These are phyloP conservation scores for Pythium biforme DNA, from an alignment of 352 stramenopile species.

Conservation along the genomic window DNA sequence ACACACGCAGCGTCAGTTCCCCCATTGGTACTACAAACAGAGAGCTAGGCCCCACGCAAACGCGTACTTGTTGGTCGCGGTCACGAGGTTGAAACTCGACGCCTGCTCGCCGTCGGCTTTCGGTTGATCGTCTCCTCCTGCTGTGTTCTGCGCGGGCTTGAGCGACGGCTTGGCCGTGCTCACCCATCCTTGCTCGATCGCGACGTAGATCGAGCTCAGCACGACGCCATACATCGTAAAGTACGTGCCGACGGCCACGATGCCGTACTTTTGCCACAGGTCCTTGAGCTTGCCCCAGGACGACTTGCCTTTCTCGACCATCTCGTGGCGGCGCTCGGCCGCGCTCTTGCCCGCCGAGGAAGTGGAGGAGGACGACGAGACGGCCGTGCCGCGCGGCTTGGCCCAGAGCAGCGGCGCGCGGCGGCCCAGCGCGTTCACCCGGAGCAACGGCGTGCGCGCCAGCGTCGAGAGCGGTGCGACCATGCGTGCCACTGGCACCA, in stretches of 20 bases:
- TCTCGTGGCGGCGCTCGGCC: constrained; percentile 30
- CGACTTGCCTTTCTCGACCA: constrained; percentile 40
- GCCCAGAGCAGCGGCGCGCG: constrained; percentile 18
- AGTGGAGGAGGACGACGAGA: constrained; percentile 26
- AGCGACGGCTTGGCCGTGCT: constrained; percentile 42
- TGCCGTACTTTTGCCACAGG: constrained; percentile 81
- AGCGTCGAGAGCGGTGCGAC: constrained; percentile 11
- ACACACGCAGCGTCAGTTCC: neutral
- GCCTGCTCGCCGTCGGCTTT: neutral
- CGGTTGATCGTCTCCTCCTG: constrained; percentile 26
- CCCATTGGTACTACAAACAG: neutral
- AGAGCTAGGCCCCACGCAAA: neutral
- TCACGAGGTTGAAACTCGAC: constrained; percentile 71
- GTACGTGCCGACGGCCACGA: constrained; percentile 84
- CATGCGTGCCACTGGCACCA: too few relatives aligned
- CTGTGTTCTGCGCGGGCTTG: constrained; percentile 25
- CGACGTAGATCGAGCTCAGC: constrained; percentile 77
- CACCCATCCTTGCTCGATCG: constrained; percentile 79
- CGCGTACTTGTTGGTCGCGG: constrained; percentile 80
- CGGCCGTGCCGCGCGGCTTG: constrained; percentile 10
- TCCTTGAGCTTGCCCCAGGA: constrained; percentile 67
- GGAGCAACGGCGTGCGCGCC: constrained; percentile 1
- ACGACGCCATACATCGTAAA: constrained; percentile 75
- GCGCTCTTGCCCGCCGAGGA: constrained; percentile 13
- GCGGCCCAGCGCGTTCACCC: neutral